Base-by-base conservation (phyloP, 2,329 filamentous ascomycete species). In the Ceratocystis colombiana region DNA sequence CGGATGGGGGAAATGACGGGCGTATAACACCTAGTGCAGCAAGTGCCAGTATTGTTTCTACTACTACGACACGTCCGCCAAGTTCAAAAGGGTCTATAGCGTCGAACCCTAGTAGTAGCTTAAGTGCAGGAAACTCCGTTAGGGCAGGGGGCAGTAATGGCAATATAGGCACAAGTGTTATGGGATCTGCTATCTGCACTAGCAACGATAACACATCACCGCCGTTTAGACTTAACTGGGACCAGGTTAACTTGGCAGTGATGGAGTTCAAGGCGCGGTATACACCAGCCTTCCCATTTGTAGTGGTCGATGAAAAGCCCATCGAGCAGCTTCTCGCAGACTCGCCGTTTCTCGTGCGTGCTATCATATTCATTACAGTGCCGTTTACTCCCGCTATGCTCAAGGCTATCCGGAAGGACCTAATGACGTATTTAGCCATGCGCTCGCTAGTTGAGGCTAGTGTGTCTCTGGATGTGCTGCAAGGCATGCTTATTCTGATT, bases 401-500 rank as follows among this genome's bases (percentile, higher is more conserved):
- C 30, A 71, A 70, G n/a, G 77, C 73, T 72, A 80, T 76, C 71
- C 78, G 70, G 72, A 76, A 71, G 57, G 77, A 76, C 48, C 73
- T 76, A 25, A 73, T 77, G 68, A 74, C 75, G 5, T 77, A 79
- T 70, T 70, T 80, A 37, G 74, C 77, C 5, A 73, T 78, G 22
- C 75, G 76, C 44, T 71, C 79, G 62, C 62, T 82, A 0, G 73
- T 79, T 1, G 73, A 75, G 67, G 75, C 76, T 20, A 74, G 79
- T 48, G 72, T 72, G 41, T 74, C 72, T 17, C 66, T 81, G 7
- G 78, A 80, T 66, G 70, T 79, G 2, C 73, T 81, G 1, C 79
- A 81, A 70, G 79, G 79, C 0, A 71, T 80, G 7, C 68, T 81
- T 6, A 73, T 80, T 55, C 75, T 76, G 50, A 72, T 80, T 65